Evolutionary conservation across 2,329 filamentous ascomycete species (phyloP).

Genomic region (Sclerotinia trifoliorum): DNA sequence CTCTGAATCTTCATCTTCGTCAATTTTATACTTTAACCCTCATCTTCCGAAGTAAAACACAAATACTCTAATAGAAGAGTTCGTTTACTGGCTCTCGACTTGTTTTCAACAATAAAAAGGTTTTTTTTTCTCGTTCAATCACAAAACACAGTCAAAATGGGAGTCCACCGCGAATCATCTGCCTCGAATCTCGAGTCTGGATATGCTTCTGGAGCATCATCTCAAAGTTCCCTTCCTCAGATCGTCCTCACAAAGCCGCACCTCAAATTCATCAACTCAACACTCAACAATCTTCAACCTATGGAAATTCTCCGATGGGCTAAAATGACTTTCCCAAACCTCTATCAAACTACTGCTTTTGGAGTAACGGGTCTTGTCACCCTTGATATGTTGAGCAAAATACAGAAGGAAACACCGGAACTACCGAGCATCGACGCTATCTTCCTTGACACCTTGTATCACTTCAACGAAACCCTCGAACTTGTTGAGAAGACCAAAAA

Average conservation of each 20-base stretch:
- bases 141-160: slow-evolving; percentile 30
- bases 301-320: slow-evolving; percentile 92
- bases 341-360: slow-evolving; percentile 85
- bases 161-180: slow-evolving; percentile 31
- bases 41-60: not conserved
- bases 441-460: slow-evolving; percentile 82
- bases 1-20: not conserved
- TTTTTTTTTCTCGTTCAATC: slow-evolving; percentile 10
- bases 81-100: not conserved
- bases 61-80: not conserved
- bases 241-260: slow-evolving; percentile 86
- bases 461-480: slow-evolving; percentile 74
- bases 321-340: slow-evolving; percentile 82
- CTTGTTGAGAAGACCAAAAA: slow-evolving; percentile 72
- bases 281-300: slow-evolving; percentile 83
- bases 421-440: slow-evolving; percentile 63
- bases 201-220: slow-evolving; percentile 67
- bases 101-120: not conserved
- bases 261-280: slow-evolving; percentile 84
- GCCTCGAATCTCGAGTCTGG: slow-evolving; percentile 68
- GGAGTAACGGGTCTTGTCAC: slow-evolving; percentile 78
- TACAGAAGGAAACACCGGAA: slow-evolving; percentile 61
- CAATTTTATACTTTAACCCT: not conserved
- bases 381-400: slow-evolving; percentile 80
- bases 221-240: slow-evolving; percentile 63